Evolutionary conservation across 176 grass and related monocot species (phyloP).

Genomic region (Oryza nivara): DNA sequence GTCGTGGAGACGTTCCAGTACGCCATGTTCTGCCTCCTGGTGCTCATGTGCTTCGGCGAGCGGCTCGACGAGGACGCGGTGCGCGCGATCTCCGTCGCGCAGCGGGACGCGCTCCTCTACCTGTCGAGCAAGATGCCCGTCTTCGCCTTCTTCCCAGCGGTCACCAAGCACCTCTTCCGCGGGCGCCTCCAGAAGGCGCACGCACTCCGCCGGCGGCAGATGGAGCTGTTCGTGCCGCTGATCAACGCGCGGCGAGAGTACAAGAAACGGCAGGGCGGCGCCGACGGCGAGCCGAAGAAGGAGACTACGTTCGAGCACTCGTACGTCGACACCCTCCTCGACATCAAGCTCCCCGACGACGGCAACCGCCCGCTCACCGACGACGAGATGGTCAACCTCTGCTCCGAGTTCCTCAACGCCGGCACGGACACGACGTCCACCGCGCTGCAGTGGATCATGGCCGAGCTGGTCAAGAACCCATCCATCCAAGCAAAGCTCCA

Average conservation of each 20-base stretch:
- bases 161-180: slow-evolving; percentile 53
- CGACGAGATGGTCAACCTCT: slow-evolving; percentile 49
- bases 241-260: slow-evolving; percentile 51
- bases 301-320: slow-evolving; percentile 50
- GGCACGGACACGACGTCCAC: slow-evolving; percentile 79
- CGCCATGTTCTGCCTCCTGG: slow-evolving; percentile 67
- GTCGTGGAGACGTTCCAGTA: slow-evolving; percentile 57
- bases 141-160: slow-evolving; percentile 7
- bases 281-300: neutral
- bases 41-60: slow-evolving; percentile 79
- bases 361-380: slow-evolving; percentile 46
- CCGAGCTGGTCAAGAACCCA: slow-evolving; percentile 66
- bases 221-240: slow-evolving; percentile 43
- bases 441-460: slow-evolving; percentile 80
- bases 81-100: slow-evolving; percentile 27
- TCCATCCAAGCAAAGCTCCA: slow-evolving; percentile 49
- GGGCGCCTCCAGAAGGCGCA: slow-evolving; percentile 19
- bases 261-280: neutral
- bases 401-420: slow-evolving; percentile 64
- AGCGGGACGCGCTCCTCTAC: slow-evolving; percentile 29
- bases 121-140: too few species aligned
- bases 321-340: slow-evolving; percentile 73
- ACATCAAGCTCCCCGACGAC: slow-evolving; percentile 56
- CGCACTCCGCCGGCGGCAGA: slow-evolving; percentile 19
- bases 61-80: slow-evolving; percentile 54